Conservation (phyloP, 1,284 basidiomycete species). For the Cutaneotrichosporon sp. region DNA sequence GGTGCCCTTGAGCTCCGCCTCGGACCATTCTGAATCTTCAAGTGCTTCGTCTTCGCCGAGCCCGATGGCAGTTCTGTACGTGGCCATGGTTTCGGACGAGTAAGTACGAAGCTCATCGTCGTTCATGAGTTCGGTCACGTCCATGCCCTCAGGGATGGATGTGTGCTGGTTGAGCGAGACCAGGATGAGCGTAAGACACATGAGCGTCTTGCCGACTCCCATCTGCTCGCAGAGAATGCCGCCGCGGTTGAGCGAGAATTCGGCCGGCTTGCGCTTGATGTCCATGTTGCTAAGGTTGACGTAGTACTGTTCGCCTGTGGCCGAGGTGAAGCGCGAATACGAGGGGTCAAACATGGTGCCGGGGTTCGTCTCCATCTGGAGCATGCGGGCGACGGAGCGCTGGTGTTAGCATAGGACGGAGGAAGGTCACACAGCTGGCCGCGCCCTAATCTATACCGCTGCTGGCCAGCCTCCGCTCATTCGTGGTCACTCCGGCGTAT, state of each 20-base stretch:
- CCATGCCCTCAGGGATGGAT: constrained; percentile 25
- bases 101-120: constrained; percentile 32
- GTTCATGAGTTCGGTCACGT: constrained; percentile 40
- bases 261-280: constrained; percentile 35
- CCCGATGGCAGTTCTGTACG: constrained; percentile 26
- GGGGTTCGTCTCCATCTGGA: constrained; percentile 45
- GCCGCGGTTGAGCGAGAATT: constrained; percentile 43
- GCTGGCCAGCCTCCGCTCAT: no score
- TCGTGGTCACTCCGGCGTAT: no score
- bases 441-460: no score
- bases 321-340: constrained; percentile 34
- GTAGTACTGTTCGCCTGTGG: constrained; percentile 29
- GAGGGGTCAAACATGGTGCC: constrained; percentile 35
- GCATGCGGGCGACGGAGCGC: constrained; percentile 41
- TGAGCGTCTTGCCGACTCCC: constrained; percentile 54
- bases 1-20: constrained; percentile 8
- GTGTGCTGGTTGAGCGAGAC: constrained; percentile 43
- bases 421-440: no score
- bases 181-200: constrained; percentile 50
- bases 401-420: constrained; percentile 21
- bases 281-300: constrained; percentile 40
- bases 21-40: not conserved
- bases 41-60: constrained; percentile 1
- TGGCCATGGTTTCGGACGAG: constrained; percentile 30
- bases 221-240: constrained; percentile 55